phyloP scores from a whole-genome alignment of 192 early-diverging fungal genomes.

The Coemansia erecta region DNA sequence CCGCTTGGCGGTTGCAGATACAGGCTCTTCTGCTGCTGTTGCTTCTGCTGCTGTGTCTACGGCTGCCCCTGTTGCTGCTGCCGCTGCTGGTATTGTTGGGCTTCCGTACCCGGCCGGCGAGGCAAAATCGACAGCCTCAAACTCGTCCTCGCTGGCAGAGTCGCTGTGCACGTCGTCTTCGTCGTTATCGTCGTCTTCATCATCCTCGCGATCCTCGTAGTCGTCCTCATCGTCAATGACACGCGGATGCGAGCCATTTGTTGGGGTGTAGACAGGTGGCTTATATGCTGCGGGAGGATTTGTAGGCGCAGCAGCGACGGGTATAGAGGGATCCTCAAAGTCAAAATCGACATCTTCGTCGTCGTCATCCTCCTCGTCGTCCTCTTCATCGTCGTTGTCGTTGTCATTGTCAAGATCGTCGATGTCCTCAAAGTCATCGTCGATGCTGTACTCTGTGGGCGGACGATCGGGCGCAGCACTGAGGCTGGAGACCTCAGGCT shows the following conservation, averaged over 20 bases:
- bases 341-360: slow-evolving; percentile 23
- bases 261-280: neutral
- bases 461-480: slow-evolving; percentile 15
- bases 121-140: slow-evolving; percentile 48
- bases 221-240: slow-evolving; percentile 7
- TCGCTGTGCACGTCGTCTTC: neutral
- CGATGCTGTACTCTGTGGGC: slow-evolving; percentile 1
- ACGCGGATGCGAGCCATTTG: slow-evolving; percentile 14
- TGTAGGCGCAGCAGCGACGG: too few species aligned
- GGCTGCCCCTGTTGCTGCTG: neutral
- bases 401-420: slow-evolving; percentile 1
- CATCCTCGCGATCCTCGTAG: slow-evolving; percentile 18
- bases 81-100: neutral
- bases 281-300: too few species aligned
- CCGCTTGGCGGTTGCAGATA: slow-evolving; percentile 16
- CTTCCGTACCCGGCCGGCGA: slow-evolving; percentile 18
- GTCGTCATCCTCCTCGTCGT: slow-evolving; percentile 6
- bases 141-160: slow-evolving; percentile 49
- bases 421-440: slow-evolving; percentile 13
- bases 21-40: neutral
- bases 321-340: slow-evolving; percentile 30
- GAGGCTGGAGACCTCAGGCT: slow-evolving; percentile 15
- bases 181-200: neutral
- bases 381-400: neutral
- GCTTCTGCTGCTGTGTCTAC: neutral